Evolutionary conservation across 495 filamentous ascomycete genomes (phyloP).

Genomic region (Trichoderma reesei): DNA sequence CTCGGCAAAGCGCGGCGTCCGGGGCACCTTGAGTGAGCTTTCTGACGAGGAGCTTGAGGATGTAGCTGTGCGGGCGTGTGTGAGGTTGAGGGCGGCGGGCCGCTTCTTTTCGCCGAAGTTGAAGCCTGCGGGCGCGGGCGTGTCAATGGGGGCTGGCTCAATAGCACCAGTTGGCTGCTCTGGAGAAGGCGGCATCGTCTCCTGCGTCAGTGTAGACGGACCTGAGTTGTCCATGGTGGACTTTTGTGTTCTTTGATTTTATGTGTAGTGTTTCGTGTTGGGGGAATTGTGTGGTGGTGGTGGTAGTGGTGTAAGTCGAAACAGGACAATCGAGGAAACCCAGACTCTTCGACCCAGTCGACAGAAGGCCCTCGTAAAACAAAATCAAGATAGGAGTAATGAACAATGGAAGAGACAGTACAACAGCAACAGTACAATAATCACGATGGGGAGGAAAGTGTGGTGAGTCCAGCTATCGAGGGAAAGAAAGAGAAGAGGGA

Average conservation of each 20-base stretch:
- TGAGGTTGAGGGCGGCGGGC: conserved; percentile 38
- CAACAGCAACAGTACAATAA: conserved; percentile 21
- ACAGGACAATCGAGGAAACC: background rate
- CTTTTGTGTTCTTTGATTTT: background rate
- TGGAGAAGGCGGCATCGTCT: conserved; percentile 18
- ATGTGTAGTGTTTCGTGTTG: background rate
- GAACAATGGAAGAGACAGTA: conserved; percentile 17
- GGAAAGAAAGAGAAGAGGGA: conserved; percentile 21
- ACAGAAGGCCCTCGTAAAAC: conserved; percentile 13
- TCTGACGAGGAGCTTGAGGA: conserved; percentile 43
- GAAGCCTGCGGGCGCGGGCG: conserved; percentile 9
- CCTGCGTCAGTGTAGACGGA: conserved; percentile 17
- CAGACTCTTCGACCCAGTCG: conserved; percentile 16
- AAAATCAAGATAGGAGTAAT: conserved; percentile 15
- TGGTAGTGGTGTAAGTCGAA: conserved; percentile 9
- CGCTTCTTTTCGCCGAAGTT: conserved; percentile 38
- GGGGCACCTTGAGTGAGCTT: conserved; percentile 62
- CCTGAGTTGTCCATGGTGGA: conserved; percentile 8
- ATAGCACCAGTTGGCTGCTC: conserved; percentile 12
- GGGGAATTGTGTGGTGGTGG: conserved; percentile 12
- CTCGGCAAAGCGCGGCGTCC: conserved; percentile 83
- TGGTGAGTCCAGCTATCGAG: conserved; percentile 45
- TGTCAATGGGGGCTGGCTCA: conserved; percentile 14
- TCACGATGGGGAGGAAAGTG: conserved; percentile 26
- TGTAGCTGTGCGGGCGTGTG: conserved; percentile 35